Percentiles rank a stretch among this genome's conserved stretches.
Evolutionary conservation across 768 basidiomycete genomes (phyloP).

Genomic region (Trichaptum fuscoviolaceum): DNA sequence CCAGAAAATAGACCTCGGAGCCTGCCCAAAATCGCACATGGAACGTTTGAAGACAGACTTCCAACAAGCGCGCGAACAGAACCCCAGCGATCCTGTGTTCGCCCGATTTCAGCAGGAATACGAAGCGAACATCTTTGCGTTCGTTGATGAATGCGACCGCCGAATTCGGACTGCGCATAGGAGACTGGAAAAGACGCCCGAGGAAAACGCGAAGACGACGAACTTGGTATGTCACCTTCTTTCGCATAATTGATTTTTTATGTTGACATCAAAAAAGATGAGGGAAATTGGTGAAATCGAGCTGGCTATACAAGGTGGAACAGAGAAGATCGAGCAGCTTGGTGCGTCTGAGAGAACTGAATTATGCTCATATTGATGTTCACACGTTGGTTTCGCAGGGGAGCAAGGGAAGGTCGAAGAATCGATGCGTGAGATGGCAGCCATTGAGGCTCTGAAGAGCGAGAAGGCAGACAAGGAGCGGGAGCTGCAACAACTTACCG

Average conservation of each 20-base stretch:
- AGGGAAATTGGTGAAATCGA: conserved; percentile 99
- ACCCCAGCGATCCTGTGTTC: conserved; percentile 77
- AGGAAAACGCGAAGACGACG: conserved; percentile 99
- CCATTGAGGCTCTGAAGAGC: conserved; percentile 94
- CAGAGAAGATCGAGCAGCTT: conserved; percentile 93
- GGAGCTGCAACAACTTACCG: conserved; percentile 92
- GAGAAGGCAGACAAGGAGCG: conserved; percentile 98
- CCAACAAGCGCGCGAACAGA: conserved; percentile 68
- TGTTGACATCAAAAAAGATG: conserved; percentile 54
- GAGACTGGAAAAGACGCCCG: conserved; percentile 97
- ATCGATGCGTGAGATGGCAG: conserved; percentile 95
- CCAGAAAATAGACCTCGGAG: conserved; percentile 99
- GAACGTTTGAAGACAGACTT: conserved; percentile 92
- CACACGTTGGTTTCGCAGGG: conserved; percentile 38
- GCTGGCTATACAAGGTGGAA: conserved; percentile 96
- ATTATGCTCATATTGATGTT: not conserved
- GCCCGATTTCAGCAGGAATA: conserved; percentile 91
- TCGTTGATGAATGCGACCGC: conserved; percentile 98
- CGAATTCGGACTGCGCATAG: conserved; percentile 91
- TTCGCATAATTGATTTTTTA: conserved; percentile 6
- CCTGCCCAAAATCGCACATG: conserved; percentile 95
- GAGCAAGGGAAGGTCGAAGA: conserved; percentile 99
- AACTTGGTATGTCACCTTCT: conserved; percentile 59
- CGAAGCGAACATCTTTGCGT: conserved; percentile 89
- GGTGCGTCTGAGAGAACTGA: conserved; percentile 40